Percentiles rank a stretch among this genome's conserved stretches.
Conservation (phyloP, 352 stramenopile species). For the Globisporangium mamillatum region DNA sequence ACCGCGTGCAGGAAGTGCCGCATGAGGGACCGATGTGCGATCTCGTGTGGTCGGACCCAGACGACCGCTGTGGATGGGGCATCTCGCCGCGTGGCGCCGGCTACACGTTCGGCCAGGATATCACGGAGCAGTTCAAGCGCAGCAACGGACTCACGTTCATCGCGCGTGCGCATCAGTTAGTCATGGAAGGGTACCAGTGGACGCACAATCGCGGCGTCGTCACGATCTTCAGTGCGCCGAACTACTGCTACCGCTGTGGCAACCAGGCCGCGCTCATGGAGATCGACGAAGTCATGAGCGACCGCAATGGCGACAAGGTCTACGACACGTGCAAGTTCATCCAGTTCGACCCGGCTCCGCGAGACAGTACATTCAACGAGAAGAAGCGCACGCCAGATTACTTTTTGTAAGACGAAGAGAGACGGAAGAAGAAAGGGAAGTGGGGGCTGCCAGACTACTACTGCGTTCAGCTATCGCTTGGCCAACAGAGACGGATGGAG, state of each 20-base stretch:
- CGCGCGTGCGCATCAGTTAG: slow-evolving; percentile 85
- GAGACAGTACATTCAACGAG: slow-evolving; percentile 90
- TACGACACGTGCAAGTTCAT: slow-evolving; percentile 93
- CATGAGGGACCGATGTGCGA: slow-evolving; percentile 89
- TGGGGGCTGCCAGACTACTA: background rate
- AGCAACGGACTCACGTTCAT: slow-evolving; percentile 89
- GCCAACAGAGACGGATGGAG: too few relatives aligned
- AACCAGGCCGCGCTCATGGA: slow-evolving; percentile 96
- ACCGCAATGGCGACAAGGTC: slow-evolving; percentile 85
- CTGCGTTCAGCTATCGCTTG: background rate
- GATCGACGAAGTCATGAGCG: slow-evolving; percentile 90
- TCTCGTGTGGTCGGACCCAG: slow-evolving; percentile 86
- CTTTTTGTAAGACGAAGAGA: slow-evolving; percentile 71
- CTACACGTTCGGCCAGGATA: slow-evolving; percentile 88
- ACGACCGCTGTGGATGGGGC: slow-evolving; percentile 85
- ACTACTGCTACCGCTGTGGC: slow-evolving; percentile 95
- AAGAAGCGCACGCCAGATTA: slow-evolving; percentile 92
- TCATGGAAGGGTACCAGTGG: slow-evolving; percentile 95
- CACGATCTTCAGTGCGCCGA: slow-evolving; percentile 92
- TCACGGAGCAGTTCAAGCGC: slow-evolving; percentile 89
- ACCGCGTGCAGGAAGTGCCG: slow-evolving; percentile 86
- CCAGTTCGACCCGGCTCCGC: slow-evolving; percentile 88
- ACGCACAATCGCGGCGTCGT: slow-evolving; percentile 90
- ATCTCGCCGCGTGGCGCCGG: slow-evolving; percentile 83
- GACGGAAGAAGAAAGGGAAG: background rate